A percentile compares a stretch with the other conserved stretches of the same genome.
Conservation (phyloP, 768 basidiomycete species). For the Holtermannia corniformis region DNA sequence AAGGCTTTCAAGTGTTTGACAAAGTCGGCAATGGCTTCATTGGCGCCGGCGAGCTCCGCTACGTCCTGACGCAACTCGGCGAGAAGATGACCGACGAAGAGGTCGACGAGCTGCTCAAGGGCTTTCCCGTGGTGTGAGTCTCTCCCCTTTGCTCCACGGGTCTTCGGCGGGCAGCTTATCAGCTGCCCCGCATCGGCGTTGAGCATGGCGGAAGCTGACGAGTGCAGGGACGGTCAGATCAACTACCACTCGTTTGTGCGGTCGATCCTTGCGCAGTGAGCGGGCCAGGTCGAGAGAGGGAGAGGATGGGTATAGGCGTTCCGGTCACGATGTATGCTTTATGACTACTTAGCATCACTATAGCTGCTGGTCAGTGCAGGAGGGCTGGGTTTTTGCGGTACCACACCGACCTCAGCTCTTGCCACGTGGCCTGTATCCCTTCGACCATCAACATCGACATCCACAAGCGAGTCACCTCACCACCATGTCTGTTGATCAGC, state of each 20-base stretch:
- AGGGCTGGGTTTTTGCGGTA: no score
- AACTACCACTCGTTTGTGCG: slow-evolving; percentile 96
- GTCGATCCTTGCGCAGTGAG: slow-evolving; percentile 76
- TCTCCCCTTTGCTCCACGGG: slow-evolving; percentile 20
- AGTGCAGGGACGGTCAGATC: slow-evolving; percentile 81
- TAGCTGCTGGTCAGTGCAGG: no score
- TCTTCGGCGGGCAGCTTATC: no score
- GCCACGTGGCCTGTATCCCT: no score
- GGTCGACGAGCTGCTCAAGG: slow-evolving; percentile 94
- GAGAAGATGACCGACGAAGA: slow-evolving; percentile 98
- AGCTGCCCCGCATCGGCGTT: slow-evolving; percentile 2
- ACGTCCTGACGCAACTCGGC: slow-evolving; percentile 88
- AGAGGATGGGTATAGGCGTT: no score
- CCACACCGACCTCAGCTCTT: no score
- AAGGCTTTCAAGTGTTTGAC: slow-evolving; percentile 98
- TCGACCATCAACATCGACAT: no score
- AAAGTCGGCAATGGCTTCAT: slow-evolving; percentile 89
- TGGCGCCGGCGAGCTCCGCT: slow-evolving; percentile 82
- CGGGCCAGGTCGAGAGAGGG: not conserved
- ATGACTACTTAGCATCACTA: no score
- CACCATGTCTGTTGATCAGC: no score
- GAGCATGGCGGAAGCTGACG: not conserved
- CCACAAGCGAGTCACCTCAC: no score
- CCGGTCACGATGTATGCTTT: no score
- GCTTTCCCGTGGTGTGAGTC: slow-evolving; percentile 81